phyloP scores from a whole-genome alignment of 345 rosid genomes.

The Pseudoturritis turrita region DNA sequence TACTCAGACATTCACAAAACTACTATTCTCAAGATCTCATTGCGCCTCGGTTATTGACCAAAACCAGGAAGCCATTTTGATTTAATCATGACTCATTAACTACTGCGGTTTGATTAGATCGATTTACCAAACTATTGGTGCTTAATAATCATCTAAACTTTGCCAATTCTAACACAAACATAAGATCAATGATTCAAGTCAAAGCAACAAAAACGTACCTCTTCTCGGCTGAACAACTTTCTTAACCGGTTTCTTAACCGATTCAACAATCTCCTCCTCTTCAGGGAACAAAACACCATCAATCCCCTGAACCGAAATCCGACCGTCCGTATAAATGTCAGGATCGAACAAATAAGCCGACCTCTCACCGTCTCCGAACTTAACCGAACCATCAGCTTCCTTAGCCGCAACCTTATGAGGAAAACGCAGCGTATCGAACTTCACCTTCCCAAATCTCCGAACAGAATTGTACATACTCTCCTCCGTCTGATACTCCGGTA shows the following conservation, averaged over 20 bases:
- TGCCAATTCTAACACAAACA: background rate
- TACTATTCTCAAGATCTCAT: conserved; percentile 7
- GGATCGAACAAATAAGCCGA: conserved; percentile 90
- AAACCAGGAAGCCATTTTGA: background rate
- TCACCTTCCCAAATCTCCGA: conserved; percentile 60
- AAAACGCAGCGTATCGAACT: conserved; percentile 59
- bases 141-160: conserved; percentile 6
- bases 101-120: too few relatives aligned
- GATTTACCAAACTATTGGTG: background rate
- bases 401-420: conserved; percentile 71
- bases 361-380: conserved; percentile 67
- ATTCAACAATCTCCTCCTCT: conserved; percentile 33
- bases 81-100: background rate
- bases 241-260: conserved; percentile 44
- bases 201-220: conserved; percentile 45
- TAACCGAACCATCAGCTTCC: conserved; percentile 97
- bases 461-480: conserved; percentile 83
- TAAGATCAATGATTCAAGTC: background rate
- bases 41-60: background rate
- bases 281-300: conserved; percentile 64
- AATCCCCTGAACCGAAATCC: conserved; percentile 77
- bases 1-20: background rate
- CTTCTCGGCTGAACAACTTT: conserved; percentile 65
- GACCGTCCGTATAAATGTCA: conserved; percentile 71
- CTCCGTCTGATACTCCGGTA: conserved; percentile 82